Base-by-base conservation (phyloP, 2,329 filamentous ascomycete genomes). In the Trichoderma breve region DNA sequence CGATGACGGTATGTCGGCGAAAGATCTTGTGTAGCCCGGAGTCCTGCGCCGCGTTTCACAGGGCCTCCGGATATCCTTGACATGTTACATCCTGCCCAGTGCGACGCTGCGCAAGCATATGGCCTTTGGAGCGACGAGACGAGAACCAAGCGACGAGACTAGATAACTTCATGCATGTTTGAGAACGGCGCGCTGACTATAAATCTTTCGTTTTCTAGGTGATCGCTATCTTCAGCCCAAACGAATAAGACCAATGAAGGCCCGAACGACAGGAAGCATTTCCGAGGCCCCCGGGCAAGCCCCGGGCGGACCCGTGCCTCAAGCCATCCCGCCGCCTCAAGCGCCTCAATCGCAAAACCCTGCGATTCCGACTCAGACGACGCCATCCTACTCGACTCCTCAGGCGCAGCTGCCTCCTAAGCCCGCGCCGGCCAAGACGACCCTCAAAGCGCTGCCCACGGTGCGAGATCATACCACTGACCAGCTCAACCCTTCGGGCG, bases 381-480 rank as follows among this genome's bases (percentile, higher is more conserved):
- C 81, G 63, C 80, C 80, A 66, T 77, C 80, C 64, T 85, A 84
- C 74, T 21, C 72, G 12, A 76, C 82, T 21, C 76, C 80, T 21
- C 82, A 79, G 76, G 77, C 82, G 77, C 73, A 82, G 81, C 82
- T 89, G 80, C 93, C 94, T 18, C 90, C 93, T 26, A 96, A 95
- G 82, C 88, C 91, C 3, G 94, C 94, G 4, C 92, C 93, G 6
- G 91, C 91, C 39, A 97, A 97, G 83, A 87, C 90, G 11, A 93
- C 95, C 9, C 87, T 98, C 76, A 99, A 99, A 83, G 96, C 96
- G 1, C 86, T 99, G 57, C 96, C 96, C 3, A 98, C 96, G 4
- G 96, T 98, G 15, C 88, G 96, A 82, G 96, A 99, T 79, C 96
- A 99, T 81, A 99, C 96, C 3, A 98, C 95, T 18, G 95, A 98